Conservation (phyloP, 2,329 filamentous ascomycete genomes). For the Beauveria bassiana region DNA sequence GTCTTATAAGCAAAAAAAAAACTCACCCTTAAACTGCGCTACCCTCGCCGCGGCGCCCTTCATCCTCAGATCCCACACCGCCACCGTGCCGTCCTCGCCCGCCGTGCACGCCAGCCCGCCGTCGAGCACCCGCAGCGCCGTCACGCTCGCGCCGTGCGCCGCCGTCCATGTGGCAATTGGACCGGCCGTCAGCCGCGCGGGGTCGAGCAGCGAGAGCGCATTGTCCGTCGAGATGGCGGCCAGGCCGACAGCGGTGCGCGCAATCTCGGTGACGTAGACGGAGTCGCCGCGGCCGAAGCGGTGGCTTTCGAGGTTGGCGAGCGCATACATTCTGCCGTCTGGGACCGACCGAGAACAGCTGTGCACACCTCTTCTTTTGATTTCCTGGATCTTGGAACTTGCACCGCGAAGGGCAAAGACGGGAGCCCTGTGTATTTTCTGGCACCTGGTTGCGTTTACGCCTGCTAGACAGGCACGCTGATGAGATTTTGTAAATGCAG, state of each 20-base stretch:
- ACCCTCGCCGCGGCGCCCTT: constrained; percentile 31
- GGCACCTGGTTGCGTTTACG: too few relatives aligned
- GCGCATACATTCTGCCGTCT: constrained; percentile 25
- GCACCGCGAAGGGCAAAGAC: too few relatives aligned
- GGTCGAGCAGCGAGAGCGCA: constrained; percentile 58
- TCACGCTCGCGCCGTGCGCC: constrained; percentile 51
- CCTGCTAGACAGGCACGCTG: background rate
- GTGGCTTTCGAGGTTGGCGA: constrained; percentile 24
- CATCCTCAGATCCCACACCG: constrained; percentile 56
- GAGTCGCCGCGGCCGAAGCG: constrained; percentile 24
- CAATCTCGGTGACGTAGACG: constrained; percentile 52
- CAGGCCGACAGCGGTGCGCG: constrained; percentile 42
- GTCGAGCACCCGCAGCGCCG: constrained; percentile 48
- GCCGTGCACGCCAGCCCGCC: constrained; percentile 56
- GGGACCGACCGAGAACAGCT: background rate
- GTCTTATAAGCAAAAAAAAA: too few relatives aligned
- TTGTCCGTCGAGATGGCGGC: constrained; percentile 64
- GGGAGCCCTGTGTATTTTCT: too few relatives aligned
- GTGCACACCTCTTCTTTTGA: background rate
- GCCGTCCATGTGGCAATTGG: constrained; percentile 41
- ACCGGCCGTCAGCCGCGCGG: constrained; percentile 44
- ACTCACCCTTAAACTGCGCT: constrained; percentile 38
- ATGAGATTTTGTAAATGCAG: too few relatives aligned
- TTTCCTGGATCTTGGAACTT: background rate
- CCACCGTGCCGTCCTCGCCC: constrained; percentile 62